Evolutionary conservation across 2,329 filamentous ascomycete genomes (phyloP).

Genomic region (Didymella sp.): DNA sequence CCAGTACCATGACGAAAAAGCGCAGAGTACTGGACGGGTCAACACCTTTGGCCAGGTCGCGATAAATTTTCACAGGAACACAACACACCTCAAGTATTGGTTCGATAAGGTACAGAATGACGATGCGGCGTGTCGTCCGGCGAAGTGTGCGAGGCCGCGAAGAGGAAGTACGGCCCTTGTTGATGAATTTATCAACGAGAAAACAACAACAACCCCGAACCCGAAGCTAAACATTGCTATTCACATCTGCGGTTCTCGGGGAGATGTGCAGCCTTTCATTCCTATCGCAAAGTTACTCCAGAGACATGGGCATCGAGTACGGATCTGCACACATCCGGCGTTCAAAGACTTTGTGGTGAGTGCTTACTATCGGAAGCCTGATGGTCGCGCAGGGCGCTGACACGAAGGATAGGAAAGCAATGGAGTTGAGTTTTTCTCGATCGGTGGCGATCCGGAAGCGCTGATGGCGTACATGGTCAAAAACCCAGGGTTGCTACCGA

Average conservation of each 20-base stretch:
- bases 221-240: conserved; percentile 60
- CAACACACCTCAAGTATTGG: conserved; percentile 25
- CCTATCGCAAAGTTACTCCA: conserved; percentile 62
- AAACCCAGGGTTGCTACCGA: conserved; percentile 53
- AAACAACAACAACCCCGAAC: not conserved
- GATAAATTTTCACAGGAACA: conserved; percentile 28
- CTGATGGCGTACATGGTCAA: conserved; percentile 62
- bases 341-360: conserved; percentile 30
- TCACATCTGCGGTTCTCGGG: conserved; percentile 61
- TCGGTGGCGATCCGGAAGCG: conserved; percentile 48
- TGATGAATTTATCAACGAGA: conserved; percentile 12
- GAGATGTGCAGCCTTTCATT: conserved; percentile 67
- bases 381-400: not conserved
- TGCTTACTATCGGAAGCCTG: not conserved
- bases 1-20: conserved; percentile 19
- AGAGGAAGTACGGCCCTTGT: conserved; percentile 13
- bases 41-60: conserved; percentile 28
- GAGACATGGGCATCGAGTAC: conserved; percentile 35
- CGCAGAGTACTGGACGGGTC: conserved; percentile 20
- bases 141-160: conserved; percentile 7
- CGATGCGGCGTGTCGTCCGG: conserved; percentile 3
- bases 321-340: conserved; percentile 39
- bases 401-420: conserved; percentile 22
- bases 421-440: conserved; percentile 48
- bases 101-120: conserved; percentile 25